Evolutionary conservation across 768 basidiomycete genomes (phyloP), one percentile per base, ranked within the genome.

Genomic region (Suillus subluteus): DNA sequence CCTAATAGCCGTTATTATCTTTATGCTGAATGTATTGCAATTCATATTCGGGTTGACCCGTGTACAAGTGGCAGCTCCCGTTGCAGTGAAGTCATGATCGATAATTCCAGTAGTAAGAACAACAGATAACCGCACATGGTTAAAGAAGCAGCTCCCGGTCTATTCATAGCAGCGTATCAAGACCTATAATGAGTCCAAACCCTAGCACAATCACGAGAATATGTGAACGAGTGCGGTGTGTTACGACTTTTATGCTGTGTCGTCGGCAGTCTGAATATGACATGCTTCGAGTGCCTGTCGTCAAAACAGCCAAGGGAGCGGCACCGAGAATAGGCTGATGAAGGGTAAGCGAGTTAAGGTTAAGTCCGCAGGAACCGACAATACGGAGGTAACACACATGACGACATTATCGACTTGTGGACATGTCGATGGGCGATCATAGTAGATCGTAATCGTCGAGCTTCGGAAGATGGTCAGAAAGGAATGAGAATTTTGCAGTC

Each of bases 381-480:
- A 56, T 12, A 52, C n/a, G 44, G 62, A 54, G 35, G 50, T 26
- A 63, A 23, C 38, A 18, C 46, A 63, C 32, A 54, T 50, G 37
- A 54, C 62, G 44, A 37, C 35, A 55, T 37, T 0, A 55, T 37
- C 9, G 44, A 63, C 26, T 26, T 32, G 18, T 26, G 13, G 26
- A 61, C 26, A 16, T 5, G 38, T 59, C 58, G 35, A 12, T 37
- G 55, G 40, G 21, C 40, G 62, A 46, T 82, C 78, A 96, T 62
- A 97, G 78, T 65, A 98, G 78, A 78, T 98, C 96, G 79, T 92
- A 98, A 78, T 98, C 96, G 80, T 98, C 96, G 66, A 98, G 87
- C 94, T 98, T 73, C 4, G 65, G 32, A 70, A 63, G 56, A 62
- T 30, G 55, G 68, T 77, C 69, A 75, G 70, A 38, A 62, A 30